phyloP scores from a whole-genome alignment of 2,329 filamentous ascomycete genomes.

The Calonectria honghensis region DNA sequence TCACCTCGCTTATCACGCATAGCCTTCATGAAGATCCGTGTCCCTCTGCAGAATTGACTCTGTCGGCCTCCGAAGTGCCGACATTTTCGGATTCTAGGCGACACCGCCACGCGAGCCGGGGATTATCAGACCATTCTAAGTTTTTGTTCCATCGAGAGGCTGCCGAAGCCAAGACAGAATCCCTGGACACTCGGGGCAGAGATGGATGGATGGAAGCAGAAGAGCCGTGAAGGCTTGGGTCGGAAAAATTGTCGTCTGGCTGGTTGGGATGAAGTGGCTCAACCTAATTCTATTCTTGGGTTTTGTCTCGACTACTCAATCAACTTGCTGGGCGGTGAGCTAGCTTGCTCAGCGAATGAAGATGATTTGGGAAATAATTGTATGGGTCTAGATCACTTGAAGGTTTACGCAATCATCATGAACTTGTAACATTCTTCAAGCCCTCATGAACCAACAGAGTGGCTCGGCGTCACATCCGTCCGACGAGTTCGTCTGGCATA shows the following conservation, averaged over 20 bases:
- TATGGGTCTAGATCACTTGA: neutral
- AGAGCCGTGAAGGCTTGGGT: neutral
- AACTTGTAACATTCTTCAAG: neutral
- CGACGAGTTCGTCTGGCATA: neutral
- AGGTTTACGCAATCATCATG: neutral
- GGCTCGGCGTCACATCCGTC: neutral
- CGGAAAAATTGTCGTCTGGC: too few relatives aligned
- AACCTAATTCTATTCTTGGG: slow-evolving; percentile 7
- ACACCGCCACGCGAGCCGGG: neutral
- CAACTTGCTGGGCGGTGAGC: too few relatives aligned
- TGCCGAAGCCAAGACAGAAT: neutral
- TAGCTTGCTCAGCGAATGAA: neutral
- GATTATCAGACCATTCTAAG: neutral
- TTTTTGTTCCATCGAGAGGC: slow-evolving; percentile 3
- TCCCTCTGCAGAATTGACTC: too few relatives aligned
- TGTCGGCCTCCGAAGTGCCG: neutral
- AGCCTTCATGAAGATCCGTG: neutral
- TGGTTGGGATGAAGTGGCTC: neutral
- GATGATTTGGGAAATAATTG: neutral
- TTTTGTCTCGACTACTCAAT: neutral
- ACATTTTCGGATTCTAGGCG: neutral
- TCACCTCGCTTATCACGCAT: neutral
- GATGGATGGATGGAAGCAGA: neutral
- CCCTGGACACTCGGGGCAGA: neutral
- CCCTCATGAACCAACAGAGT: neutral